Base-by-base conservation (phyloP, 129 eudicot species). In the Pulicaria dysenterica region DNA sequence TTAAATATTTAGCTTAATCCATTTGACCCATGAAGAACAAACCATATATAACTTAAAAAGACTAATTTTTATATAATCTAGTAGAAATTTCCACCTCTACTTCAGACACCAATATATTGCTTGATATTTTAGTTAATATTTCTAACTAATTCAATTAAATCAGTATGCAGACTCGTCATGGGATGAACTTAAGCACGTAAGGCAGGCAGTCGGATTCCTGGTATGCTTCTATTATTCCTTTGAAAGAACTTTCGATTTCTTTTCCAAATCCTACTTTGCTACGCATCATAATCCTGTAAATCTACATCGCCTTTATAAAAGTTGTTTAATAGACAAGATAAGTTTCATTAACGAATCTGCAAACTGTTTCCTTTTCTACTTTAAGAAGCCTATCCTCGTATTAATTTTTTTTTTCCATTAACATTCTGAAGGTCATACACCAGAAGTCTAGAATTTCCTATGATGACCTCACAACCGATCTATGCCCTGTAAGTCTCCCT, bases 151-250 rank as follows among this genome's bases (percentile, higher is more conserved):
- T 51, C 48, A 63, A 10, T 34, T 24, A 62, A 58, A 63, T 71
- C 87, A 89, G 91, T 86, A 75, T 80, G 77, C 82, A 70, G 89
- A 83, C 54, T 83, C 89, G 17, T 34, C 96, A 31, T 86, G 87
- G 89, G 91, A 89, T 62, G 89, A 89, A 77, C 85, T 89, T 14
- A 83, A 81, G 80, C 89, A 83, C 70, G 79, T 72, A 12, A 73
- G 91, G 71, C 96, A 89, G 69, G 87, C 91, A 17, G 85, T 85
- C 78, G 91, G 85, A 42, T 89, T 85, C 85, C 65, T 89, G 96
- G 96, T 89, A 83, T 71, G 82, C 76, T 75, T 61, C 54, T 56
- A 24, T 75, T 64, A 41, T 46, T 66, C 40, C 55, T 55, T 65
- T 12, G 10, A 75, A 45, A 68, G 31, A 37, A 10, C 43, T 44